phyloP scores from a whole-genome alignment of 371 early-diverging fungal species.

The Mortierella sp. region DNA sequence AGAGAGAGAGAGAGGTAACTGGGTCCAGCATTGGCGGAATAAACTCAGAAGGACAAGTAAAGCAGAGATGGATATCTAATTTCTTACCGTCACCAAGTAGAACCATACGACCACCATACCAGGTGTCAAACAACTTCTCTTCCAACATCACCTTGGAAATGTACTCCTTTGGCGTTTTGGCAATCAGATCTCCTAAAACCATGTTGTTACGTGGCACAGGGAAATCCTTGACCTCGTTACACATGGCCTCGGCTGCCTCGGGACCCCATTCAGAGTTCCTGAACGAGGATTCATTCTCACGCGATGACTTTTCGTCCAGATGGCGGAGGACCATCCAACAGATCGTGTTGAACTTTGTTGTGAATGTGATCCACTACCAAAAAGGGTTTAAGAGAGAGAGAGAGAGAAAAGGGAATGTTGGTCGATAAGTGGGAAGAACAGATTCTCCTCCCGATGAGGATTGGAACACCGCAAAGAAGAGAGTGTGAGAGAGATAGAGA shows the following conservation, averaged over 20 bases:
- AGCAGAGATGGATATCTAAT: too few relatives aligned
- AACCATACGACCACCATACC: constrained; percentile 23
- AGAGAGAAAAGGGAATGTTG: not conserved
- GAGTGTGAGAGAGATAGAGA: too few relatives aligned
- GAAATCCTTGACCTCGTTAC: too few relatives aligned
- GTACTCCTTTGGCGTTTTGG: constrained; percentile 24
- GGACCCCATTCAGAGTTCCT: constrained; percentile 31
- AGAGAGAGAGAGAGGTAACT: too few relatives aligned
- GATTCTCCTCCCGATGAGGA: too few relatives aligned
- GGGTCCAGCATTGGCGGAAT: too few relatives aligned
- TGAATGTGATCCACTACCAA: constrained; percentile 31
- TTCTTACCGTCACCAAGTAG: constrained; percentile 33
- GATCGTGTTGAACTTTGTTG: constrained; percentile 25
- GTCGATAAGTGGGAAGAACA: too few relatives aligned
- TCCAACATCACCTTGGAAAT: constrained; percentile 47
- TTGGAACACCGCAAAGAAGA: too few relatives aligned
- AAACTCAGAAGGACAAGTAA: too few relatives aligned
- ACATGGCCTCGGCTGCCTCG: constrained; percentile 14
- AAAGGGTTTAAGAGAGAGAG: not conserved
- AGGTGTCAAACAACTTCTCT: constrained; percentile 38
- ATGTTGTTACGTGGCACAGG: not conserved
- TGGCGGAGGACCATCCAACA: constrained; percentile 28
- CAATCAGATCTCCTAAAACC: constrained; percentile 29
- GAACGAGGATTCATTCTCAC: constrained; percentile 10
- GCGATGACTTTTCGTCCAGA: constrained; percentile 26